phyloP scores from a whole-genome alignment of 1,284 basidiomycete species.

The Leccinum pachyderme region DNA sequence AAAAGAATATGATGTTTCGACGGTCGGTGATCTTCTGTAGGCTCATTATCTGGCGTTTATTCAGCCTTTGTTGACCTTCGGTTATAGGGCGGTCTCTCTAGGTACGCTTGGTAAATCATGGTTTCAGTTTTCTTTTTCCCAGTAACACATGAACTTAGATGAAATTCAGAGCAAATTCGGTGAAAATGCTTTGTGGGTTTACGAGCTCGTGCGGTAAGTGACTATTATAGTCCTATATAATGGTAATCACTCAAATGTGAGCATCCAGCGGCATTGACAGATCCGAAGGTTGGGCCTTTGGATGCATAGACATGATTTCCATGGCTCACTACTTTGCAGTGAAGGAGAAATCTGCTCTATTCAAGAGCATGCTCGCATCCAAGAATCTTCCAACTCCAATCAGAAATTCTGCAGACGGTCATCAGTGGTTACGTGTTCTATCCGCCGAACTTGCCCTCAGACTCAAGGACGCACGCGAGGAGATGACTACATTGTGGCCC shows the following conservation, averaged over 20 bases:
- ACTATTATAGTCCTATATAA: background rate
- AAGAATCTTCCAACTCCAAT: constrained; percentile 87
- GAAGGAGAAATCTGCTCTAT: constrained; percentile 77
- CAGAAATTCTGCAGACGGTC: constrained; percentile 68
- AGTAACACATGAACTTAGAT: constrained; percentile 38
- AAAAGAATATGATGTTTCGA: constrained; percentile 83
- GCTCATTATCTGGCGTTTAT: constrained; percentile 18
- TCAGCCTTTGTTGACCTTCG: constrained; percentile 1
- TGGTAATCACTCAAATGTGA: background rate
- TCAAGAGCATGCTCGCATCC: constrained; percentile 91
- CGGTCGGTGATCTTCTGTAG: constrained; percentile 86
- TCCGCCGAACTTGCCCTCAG: constrained; percentile 87
- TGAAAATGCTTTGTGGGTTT: constrained; percentile 87
- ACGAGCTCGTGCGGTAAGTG: constrained; percentile 71
- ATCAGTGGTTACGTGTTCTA: constrained; percentile 89
- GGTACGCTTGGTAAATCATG: constrained; percentile 31
- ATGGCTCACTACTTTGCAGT: constrained; percentile 45
- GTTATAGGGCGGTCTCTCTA: constrained; percentile 45
- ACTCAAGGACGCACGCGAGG: constrained; percentile 78
- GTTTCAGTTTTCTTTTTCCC: background rate
- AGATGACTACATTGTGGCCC: constrained; percentile 82
- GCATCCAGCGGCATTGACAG: constrained; percentile 80
- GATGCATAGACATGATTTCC: background rate
- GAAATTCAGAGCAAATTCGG: constrained; percentile 86
- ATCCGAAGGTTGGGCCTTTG: constrained; percentile 65